Evolutionary conservation across 495 filamentous ascomycete species (phyloP).

Genomic region (Tuber borchii): DNA sequence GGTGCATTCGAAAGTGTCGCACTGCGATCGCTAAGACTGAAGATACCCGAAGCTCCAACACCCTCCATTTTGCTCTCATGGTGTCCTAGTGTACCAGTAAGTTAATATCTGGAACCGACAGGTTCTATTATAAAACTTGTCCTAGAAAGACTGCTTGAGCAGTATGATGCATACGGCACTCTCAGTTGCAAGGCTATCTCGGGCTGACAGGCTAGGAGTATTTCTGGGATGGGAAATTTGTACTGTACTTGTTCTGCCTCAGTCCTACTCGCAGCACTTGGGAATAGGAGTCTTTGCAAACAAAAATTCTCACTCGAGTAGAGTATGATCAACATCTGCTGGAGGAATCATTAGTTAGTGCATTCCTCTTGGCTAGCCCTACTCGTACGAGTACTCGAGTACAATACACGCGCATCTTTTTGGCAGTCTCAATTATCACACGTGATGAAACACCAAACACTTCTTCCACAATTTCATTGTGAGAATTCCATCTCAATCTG

Average conservation of each 20-base stretch:
- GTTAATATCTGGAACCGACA: neutral
- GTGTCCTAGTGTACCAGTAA: neutral
- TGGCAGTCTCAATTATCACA: neutral
- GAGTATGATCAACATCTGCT: neutral
- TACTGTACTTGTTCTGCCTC: neutral
- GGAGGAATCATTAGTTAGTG: neutral
- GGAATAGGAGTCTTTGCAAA: neutral
- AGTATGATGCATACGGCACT: neutral
- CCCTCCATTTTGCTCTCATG: neutral
- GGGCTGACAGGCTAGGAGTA: neutral
- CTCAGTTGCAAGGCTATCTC: neutral
- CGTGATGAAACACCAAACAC: neutral
- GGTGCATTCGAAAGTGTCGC: neutral
- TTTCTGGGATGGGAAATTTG: neutral
- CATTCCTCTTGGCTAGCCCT: neutral
- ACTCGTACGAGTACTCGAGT: too few species aligned
- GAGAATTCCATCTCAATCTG: neutral
- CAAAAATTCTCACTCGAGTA: neutral
- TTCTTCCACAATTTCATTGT: neutral
- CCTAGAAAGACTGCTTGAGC: neutral
- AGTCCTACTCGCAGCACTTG: neutral
- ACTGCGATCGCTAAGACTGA: neutral
- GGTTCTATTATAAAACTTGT: neutral
- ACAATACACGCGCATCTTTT: neutral
- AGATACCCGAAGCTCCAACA: neutral